These are phyloP conservation scores for Echinosophora koreensis DNA, from an alignment of 306 rosid species.

Conservation along the genomic window DNA sequence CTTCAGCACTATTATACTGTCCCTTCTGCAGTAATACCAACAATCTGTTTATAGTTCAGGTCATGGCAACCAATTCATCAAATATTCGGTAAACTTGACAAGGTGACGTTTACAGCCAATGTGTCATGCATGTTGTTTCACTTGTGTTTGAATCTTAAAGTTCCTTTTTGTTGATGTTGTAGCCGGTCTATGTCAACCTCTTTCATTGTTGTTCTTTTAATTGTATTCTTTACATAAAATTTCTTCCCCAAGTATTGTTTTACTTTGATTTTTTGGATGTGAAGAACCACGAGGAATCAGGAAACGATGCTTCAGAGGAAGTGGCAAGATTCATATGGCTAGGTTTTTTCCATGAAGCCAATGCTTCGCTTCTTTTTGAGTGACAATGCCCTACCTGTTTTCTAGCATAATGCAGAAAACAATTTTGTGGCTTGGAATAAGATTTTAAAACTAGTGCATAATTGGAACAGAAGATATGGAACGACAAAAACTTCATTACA, in stretches of 20 bases:
- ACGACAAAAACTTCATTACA: neutral
- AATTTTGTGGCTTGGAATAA: slow-evolving; percentile 20
- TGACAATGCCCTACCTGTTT: slow-evolving; percentile 23
- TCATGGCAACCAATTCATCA: slow-evolving; percentile 78
- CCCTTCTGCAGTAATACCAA: slow-evolving; percentile 69
- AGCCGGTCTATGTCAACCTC: slow-evolving; percentile 20
- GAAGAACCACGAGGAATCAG: slow-evolving; percentile 57
- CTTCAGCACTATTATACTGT: slow-evolving; percentile 71
- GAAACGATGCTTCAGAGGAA: slow-evolving; percentile 50
- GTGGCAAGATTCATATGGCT: slow-evolving; percentile 56
- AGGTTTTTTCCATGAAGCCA: slow-evolving; percentile 27
- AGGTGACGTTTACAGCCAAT: slow-evolving; percentile 55
- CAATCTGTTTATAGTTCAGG: slow-evolving; percentile 76
- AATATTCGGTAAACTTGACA: slow-evolving; percentile 78
- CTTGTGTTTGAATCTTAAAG: no score
- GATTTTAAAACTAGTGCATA: slow-evolving; percentile 1
- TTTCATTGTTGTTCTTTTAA: slow-evolving; percentile 31
- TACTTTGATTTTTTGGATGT: slow-evolving; percentile 71
- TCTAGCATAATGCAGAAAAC: slow-evolving; percentile 26
- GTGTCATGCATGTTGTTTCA: slow-evolving; percentile 27
- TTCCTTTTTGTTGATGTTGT: slow-evolving; percentile 29
- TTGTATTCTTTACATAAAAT: slow-evolving; percentile 29
- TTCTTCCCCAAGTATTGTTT: slow-evolving; percentile 63
- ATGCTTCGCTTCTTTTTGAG: slow-evolving; percentile 19
- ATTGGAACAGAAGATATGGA: slow-evolving; percentile 1